phyloP scores from a whole-genome alignment of 352 stramenopile genomes.

The Phytophthora nicotianae region DNA sequence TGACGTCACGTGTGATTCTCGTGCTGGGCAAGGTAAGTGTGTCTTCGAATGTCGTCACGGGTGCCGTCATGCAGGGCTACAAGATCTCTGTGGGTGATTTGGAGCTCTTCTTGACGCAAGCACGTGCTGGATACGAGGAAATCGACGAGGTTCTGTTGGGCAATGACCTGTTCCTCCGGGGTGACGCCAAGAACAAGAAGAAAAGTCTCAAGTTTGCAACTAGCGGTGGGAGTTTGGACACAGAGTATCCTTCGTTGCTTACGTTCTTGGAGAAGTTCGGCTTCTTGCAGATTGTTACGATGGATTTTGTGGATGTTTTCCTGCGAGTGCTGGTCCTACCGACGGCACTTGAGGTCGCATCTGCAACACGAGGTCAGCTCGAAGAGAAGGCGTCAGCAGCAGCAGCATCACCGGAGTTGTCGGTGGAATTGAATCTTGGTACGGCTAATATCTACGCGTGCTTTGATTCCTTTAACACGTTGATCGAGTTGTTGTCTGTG shows the following conservation, averaged over 20 bases:
- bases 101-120: slow-evolving; percentile 73
- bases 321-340: slow-evolving; percentile 65
- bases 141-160: slow-evolving; percentile 70
- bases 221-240: slow-evolving; percentile 26
- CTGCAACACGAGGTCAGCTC: slow-evolving; percentile 15
- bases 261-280: slow-evolving; percentile 83
- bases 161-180: slow-evolving; percentile 62
- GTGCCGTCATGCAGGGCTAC: slow-evolving; percentile 87
- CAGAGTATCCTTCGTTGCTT: slow-evolving; percentile 70
- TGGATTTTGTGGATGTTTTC: slow-evolving; percentile 88
- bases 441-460: slow-evolving; percentile 90
- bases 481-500: slow-evolving; percentile 72
- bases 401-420: slow-evolving; percentile 70
- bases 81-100: slow-evolving; percentile 80
- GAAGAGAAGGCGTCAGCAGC: slow-evolving; percentile 42
- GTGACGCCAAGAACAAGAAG: slow-evolving; percentile 31
- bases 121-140: slow-evolving; percentile 68
- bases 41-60: slow-evolving; percentile 87
- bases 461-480: slow-evolving; percentile 90
- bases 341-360: slow-evolving; percentile 27
- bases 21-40: slow-evolving; percentile 76
- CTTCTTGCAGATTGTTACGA: slow-evolving; percentile 84
- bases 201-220: slow-evolving; percentile 55
- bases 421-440: slow-evolving; percentile 81
- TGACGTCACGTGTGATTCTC: slow-evolving; percentile 76